phyloP scores from a whole-genome alignment of 345 rosid species.

The Gossypium herbaceum region DNA sequence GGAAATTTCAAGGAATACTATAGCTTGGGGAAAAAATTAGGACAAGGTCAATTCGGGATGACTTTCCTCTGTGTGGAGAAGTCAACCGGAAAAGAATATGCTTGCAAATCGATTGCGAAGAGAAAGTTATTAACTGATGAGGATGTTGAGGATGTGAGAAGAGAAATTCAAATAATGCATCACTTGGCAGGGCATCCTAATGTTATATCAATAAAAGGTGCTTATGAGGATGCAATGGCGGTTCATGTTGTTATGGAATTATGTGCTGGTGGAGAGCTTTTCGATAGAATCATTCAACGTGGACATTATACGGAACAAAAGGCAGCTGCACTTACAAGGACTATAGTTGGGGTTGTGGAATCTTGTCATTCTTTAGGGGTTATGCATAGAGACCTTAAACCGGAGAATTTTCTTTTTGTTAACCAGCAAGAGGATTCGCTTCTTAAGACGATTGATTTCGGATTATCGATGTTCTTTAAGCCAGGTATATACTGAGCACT shows the following conservation, averaged over 20 bases:
- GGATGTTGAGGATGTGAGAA: background rate
- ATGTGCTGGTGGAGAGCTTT: constrained; percentile 39
- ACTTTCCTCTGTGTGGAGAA: constrained; percentile 19
- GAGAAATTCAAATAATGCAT: constrained; percentile 91
- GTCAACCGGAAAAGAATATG: too few species aligned
- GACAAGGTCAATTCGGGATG: constrained; percentile 89
- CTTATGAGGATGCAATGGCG: constrained; percentile 85
- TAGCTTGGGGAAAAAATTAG: constrained; percentile 70
- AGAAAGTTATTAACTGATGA: too few species aligned
- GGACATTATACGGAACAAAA: constrained; percentile 82
- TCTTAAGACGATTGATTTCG: constrained; percentile 81
- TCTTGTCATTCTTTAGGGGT: constrained; percentile 88
- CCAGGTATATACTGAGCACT: constrained; percentile 46
- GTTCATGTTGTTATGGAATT: too few species aligned
- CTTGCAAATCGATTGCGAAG: too few species aligned
- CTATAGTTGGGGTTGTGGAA: constrained; percentile 78
- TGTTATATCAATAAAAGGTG: constrained; percentile 70
- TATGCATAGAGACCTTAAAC: constrained; percentile 89
- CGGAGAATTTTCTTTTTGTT: constrained; percentile 80
- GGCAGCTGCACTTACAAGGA: constrained; percentile 78
- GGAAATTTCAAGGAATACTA: constrained; percentile 68
- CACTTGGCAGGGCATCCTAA: constrained; percentile 85
- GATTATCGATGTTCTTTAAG: constrained; percentile 71
- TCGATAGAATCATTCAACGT: constrained; percentile 76
- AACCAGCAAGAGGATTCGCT: constrained; percentile 60